Evolutionary conservation across 2,329 filamentous ascomycete genomes (phyloP).

Genomic region (Penicillium italicum): DNA sequence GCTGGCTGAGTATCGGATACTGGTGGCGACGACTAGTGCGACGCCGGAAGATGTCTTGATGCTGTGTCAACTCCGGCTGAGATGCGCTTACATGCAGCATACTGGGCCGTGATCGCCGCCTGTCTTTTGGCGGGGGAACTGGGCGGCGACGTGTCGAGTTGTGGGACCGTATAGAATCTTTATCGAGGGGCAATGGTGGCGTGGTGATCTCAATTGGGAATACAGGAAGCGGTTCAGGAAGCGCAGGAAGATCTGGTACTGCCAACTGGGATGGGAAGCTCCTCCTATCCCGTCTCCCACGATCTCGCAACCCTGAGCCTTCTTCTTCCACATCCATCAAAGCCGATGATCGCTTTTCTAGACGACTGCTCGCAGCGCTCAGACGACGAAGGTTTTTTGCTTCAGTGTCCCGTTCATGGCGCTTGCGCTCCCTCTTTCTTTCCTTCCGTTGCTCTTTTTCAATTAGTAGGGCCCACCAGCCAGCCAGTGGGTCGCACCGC

Average conservation of each 20-base stretch:
- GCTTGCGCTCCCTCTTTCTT: slow-evolving; percentile 71
- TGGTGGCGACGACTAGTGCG: slow-evolving; percentile 57
- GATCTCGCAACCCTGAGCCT: slow-evolving; percentile 60
- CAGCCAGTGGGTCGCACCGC: slow-evolving; percentile 82
- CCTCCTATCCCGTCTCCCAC: slow-evolving; percentile 74
- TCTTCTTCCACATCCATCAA: slow-evolving; percentile 78
- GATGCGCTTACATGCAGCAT: slow-evolving; percentile 79
- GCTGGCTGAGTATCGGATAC: slow-evolving; percentile 62
- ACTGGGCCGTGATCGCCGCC: slow-evolving; percentile 72
- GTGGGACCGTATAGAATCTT: slow-evolving; percentile 65
- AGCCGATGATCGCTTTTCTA: slow-evolving; percentile 75
- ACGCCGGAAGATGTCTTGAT: slow-evolving; percentile 54
- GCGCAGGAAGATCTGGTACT: slow-evolving; percentile 69
- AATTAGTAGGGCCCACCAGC: slow-evolving; percentile 92
- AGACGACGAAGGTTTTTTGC: slow-evolving; percentile 74
- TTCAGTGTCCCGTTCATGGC: slow-evolving; percentile 79
- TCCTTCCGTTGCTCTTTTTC: slow-evolving; percentile 94
- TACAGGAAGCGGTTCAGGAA: slow-evolving; percentile 58
- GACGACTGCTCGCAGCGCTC: slow-evolving; percentile 82
- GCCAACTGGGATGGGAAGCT: slow-evolving; percentile 62
- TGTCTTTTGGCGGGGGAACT: slow-evolving; percentile 82
- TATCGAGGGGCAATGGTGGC: slow-evolving; percentile 67
- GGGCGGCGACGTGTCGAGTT: slow-evolving; percentile 76
- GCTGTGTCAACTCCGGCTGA: slow-evolving; percentile 59
- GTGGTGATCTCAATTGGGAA: slow-evolving; percentile 37